Evolutionary conservation across 2,329 filamentous ascomycete species (phyloP).

Genomic region (Cladosporium oxysporum): DNA sequence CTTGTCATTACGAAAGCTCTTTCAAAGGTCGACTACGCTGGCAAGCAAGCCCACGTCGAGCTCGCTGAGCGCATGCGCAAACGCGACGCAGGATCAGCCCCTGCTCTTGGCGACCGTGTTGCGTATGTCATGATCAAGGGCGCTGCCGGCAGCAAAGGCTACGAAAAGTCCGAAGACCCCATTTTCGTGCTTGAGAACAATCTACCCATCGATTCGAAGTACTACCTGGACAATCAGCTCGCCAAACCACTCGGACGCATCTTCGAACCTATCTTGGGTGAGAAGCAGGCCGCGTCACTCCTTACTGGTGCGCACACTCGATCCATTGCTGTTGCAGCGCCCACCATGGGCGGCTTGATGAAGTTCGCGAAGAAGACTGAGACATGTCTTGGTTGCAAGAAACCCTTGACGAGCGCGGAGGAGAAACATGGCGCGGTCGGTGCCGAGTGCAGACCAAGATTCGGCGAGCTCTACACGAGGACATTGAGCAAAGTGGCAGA

Average conservation of each 20-base stretch:
- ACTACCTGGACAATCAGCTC: slow-evolving; percentile 97
- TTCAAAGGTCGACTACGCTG: slow-evolving; percentile 83
- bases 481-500: slow-evolving; percentile 86
- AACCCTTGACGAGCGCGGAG: slow-evolving; percentile 77
- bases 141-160: slow-evolving; percentile 85
- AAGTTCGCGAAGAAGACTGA: slow-evolving; percentile 97
- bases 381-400: slow-evolving; percentile 99
- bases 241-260: slow-evolving; percentile 92
- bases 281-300: slow-evolving; percentile 83
- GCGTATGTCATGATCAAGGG: slow-evolving; percentile 98
- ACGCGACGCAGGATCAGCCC: slow-evolving; percentile 91
- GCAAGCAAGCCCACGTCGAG: slow-evolving; percentile 94
- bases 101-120: slow-evolving; percentile 89
- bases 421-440: slow-evolving; percentile 88
- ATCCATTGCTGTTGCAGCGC: slow-evolving; percentile 88
- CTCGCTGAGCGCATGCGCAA: slow-evolving; percentile 96
- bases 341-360: slow-evolving; percentile 91
- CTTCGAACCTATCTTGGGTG: slow-evolving; percentile 95
- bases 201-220: slow-evolving; percentile 94
- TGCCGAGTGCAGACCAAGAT: slow-evolving; percentile 76
- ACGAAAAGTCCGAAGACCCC: slow-evolving; percentile 95
- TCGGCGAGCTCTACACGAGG: slow-evolving; percentile 92
- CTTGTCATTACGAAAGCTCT: slow-evolving; percentile 98
- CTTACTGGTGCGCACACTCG: slow-evolving; percentile 93
- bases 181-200: slow-evolving; percentile 98